These are phyloP conservation scores for Termitomyces sp. DNA, from an alignment of 768 basidiomycete genomes.

Conservation along the genomic window DNA sequence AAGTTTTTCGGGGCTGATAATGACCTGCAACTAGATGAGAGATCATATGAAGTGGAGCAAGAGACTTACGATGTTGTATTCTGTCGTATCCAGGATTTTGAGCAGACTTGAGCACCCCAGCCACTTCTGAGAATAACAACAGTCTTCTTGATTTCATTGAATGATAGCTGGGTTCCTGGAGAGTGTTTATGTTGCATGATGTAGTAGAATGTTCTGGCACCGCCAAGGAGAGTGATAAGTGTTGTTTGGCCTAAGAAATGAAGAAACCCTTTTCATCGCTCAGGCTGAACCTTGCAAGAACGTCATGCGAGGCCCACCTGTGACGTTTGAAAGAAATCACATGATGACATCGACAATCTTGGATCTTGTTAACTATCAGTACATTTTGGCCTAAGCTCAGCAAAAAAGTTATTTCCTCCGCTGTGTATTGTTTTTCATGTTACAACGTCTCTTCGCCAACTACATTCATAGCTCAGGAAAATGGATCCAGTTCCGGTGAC, in stretches of 20 bases:
- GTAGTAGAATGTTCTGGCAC: constrained; percentile 63
- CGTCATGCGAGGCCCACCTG: too few relatives aligned
- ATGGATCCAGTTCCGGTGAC: too few relatives aligned
- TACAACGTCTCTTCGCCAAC: too few relatives aligned
- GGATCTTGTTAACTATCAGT: too few relatives aligned
- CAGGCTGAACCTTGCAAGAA: constrained; percentile 17
- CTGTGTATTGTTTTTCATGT: too few relatives aligned
- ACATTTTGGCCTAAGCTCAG: too few relatives aligned
- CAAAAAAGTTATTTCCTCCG: too few relatives aligned
- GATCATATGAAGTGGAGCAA: not conserved
- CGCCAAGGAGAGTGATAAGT: constrained; percentile 57
- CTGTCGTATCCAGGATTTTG: constrained; percentile 82
- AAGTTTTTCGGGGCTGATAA: constrained; percentile 96
- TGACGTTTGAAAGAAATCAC: too few relatives aligned
- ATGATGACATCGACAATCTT: too few relatives aligned
- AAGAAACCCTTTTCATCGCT: constrained; percentile 39
- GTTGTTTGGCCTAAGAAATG: constrained; percentile 70
- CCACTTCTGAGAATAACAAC: constrained; percentile 93
- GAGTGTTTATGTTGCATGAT: constrained; percentile 72
- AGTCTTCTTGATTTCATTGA: constrained; percentile 87
- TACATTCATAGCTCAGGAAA: too few relatives aligned
- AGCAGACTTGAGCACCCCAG: constrained; percentile 92
- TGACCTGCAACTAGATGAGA: constrained; percentile 44
- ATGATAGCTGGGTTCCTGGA: constrained; percentile 82
- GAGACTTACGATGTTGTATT: constrained; percentile 87